These are phyloP conservation scores for Eutrema japonicum DNA, from an alignment of 345 rosid species.

Conservation along the genomic window DNA sequence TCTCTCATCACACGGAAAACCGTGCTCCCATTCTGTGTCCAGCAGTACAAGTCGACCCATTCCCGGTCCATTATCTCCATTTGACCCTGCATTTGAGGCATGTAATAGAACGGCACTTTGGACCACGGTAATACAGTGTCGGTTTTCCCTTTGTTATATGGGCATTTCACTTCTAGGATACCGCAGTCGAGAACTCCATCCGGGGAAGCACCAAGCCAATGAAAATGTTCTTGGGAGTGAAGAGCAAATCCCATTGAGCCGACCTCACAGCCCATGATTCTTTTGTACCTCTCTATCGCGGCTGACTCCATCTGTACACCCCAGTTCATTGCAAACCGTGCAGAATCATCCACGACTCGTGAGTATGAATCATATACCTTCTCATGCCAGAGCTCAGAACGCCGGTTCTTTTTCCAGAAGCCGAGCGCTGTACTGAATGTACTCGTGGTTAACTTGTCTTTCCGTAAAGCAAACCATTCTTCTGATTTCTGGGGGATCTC, in stretches of 20 bases:
- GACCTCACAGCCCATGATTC: conserved; percentile 77
- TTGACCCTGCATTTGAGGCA: conserved; percentile 97
- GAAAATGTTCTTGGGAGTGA: conserved; percentile 61
- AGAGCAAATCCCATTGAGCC: conserved; percentile 70
- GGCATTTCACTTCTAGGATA: conserved; percentile 90
- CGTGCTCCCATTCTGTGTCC: conserved; percentile 92
- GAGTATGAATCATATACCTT: conserved; percentile 64
- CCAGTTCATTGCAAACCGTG: conserved; percentile 75
- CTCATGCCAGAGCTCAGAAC: conserved; percentile 88
- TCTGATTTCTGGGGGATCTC: conserved; percentile 83
- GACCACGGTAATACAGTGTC: conserved; percentile 84
- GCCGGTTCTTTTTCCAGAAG: conserved; percentile 83
- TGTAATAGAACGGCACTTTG: conserved; percentile 80
- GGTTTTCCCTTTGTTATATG: conserved; percentile 91
- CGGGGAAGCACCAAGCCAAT: conserved; percentile 94
- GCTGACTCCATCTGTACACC: conserved; percentile 74
- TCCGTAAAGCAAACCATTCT: conserved; percentile 89
- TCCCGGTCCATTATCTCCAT: conserved; percentile 92
- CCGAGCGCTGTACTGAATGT: conserved; percentile 95
- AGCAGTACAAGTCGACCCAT: conserved; percentile 89
- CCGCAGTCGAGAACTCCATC: conserved; percentile 88
- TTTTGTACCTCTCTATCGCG: conserved; percentile 73
- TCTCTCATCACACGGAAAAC: conserved; percentile 72
- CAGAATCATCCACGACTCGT: conserved; percentile 46
- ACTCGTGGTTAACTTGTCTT: conserved; percentile 85